A percentile compares a stretch with the other conserved stretches of the same genome.
Conservation (phyloP, 139 green algal genomes). For the Chlamydomonas sp. region DNA sequence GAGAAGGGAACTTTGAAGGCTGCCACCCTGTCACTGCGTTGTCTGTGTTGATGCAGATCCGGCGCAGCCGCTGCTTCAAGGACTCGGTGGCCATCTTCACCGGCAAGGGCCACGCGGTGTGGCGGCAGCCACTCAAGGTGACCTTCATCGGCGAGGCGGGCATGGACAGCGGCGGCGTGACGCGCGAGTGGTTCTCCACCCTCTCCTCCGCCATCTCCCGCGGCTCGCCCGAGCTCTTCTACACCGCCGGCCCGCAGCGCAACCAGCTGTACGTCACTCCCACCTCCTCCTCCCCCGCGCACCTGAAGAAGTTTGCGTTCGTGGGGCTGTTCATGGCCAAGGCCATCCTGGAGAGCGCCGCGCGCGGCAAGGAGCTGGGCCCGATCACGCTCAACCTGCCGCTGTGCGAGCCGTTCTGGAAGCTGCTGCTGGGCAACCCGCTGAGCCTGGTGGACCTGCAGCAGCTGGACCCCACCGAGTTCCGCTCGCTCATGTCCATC, state of each 20-base stretch:
- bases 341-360: conserved; percentile 64
- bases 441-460: conserved; percentile 70
- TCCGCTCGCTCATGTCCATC: conserved; percentile 66
- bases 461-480: conserved; percentile 59
- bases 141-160: conserved; percentile 69
- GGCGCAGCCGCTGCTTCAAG: conserved; percentile 45
- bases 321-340: conserved; percentile 75
- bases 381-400: conserved; percentile 69
- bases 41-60: conserved; percentile 18
- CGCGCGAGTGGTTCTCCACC: conserved; percentile 69
- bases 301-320: conserved; percentile 70
- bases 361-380: conserved; percentile 68
- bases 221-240: conserved; percentile 68
- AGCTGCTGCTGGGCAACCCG: conserved; percentile 69
- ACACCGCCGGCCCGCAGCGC: conserved; percentile 49
- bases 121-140: conserved; percentile 60
- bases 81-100: conserved; percentile 31
- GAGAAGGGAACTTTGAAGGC: too few species aligned
- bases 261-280: conserved; percentile 73
- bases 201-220: conserved; percentile 64
- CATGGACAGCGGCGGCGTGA: conserved; percentile 73
- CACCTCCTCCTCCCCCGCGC: conserved; percentile 54
- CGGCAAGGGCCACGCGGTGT: conserved; percentile 54
- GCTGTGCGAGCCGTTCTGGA: conserved; percentile 73
- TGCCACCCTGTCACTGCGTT: background rate